These are phyloP conservation scores for Candida ponderosae DNA, from an alignment of 805 yeast species.

Conservation along the genomic window DNA sequence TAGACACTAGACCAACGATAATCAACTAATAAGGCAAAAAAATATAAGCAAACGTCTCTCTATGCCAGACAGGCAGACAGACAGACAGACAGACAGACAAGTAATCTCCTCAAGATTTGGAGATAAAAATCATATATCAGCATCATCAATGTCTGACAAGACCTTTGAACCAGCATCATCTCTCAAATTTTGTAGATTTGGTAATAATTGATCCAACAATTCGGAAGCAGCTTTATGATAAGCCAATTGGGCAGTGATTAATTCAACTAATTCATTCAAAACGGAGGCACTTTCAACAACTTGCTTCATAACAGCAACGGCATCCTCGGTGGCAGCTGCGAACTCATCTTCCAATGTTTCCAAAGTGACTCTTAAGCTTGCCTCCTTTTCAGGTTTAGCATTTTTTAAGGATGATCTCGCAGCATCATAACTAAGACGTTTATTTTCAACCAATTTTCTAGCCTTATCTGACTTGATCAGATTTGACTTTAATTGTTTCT, in stretches of 20 bases:
- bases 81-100: too few species aligned
- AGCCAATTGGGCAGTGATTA: conserved; percentile 72
- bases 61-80: too few species aligned
- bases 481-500: conserved; percentile 51
- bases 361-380: conserved; percentile 66
- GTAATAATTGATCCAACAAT: conserved; percentile 54
- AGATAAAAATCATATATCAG: conserved; percentile 9
- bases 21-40: too few species aligned
- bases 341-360: conserved; percentile 85
- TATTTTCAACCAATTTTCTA: conserved; percentile 68
- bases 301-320: conserved; percentile 74
- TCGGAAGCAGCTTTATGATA: conserved; percentile 72
- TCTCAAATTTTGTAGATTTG: conserved; percentile 53
- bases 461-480: conserved; percentile 58
- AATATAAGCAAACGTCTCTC: too few species aligned
- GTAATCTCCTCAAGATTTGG: too few species aligned
- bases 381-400: conserved; percentile 58
- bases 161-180: conserved; percentile 35
- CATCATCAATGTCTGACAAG: conserved; percentile 18
- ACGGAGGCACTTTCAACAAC: conserved; percentile 68
- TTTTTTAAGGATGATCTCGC: conserved; percentile 49
- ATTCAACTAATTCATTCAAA: conserved; percentile 55
- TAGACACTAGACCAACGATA: too few species aligned
- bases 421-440: conserved; percentile 72
- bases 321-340: conserved; percentile 85